Evolutionary conservation across 148 eudicot species (phyloP), one percentile per base, ranked within the genome.

Genomic region (Rhododendron griersonianum): DNA sequence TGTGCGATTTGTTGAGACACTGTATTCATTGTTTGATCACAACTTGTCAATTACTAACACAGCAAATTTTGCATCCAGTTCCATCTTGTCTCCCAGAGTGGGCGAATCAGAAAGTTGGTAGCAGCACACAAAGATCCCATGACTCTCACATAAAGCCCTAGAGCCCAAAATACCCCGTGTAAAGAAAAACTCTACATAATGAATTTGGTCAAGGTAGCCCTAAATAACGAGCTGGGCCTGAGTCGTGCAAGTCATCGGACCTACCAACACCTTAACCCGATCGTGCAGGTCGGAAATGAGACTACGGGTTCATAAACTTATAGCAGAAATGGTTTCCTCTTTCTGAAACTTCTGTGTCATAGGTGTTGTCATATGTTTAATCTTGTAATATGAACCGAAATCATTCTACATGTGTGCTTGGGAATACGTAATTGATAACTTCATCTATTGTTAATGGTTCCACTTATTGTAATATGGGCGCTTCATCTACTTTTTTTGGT

Each of bases 71-170:
- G 11, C 35, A 63, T 87, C 90, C 93, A 95, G 99, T 97, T 97
- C 86, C 99, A 98, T 89, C 92, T 97, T 50, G 98, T 94, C 85
- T 97, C 99, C 30, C 91, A 92, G 37, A 94, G 98, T 88, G 96
- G 98, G 19, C 86, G 95, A 82, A 92, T 95, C 78, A 91, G 98
- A 28, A 97, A 91, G 87, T 79, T 95, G 85, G 91, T 97, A 18
- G 90, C 96, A 81, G 98, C 93, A 78, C 87, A 87, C 84, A 88
- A 94, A 19, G 94, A 93, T n/a, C 84, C 98, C 9, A 92, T 69
- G 75, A 69, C 75, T 28, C 16, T 69, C 76, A 71, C 7, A 33
- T 30, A 71, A 30, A 30, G 35, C 76, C 39, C 18, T 71, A 30
- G 76, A 33, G 41, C 39, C 39, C 19, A 30, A 71, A 71, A 33